Evolutionary conservation across 345 rosid genomes (phyloP).

Genomic region (Gossypium turneri): DNA sequence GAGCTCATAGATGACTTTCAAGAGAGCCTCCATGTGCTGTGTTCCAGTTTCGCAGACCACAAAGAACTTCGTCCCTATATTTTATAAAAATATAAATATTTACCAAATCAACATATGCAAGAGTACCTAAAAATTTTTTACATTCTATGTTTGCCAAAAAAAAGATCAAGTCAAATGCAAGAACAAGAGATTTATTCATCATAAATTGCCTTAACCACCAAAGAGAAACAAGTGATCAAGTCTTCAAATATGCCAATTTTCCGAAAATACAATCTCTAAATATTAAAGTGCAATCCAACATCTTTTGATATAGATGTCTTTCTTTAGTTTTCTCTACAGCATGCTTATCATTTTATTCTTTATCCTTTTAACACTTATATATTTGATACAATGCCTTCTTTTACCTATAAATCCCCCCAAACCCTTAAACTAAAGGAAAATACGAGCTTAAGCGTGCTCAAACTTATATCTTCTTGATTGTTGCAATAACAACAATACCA

Average conservation of each 20-base stretch:
- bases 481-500: too few relatives aligned
- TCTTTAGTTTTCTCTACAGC: neutral
- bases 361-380: too few relatives aligned
- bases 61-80: slow-evolving; percentile 89
- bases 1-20: slow-evolving; percentile 72
- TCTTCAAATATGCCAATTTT: neutral
- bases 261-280: neutral
- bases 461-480: too few relatives aligned
- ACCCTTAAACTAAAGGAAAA: too few relatives aligned
- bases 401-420: too few relatives aligned
- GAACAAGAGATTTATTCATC: neutral
- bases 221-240: neutral
- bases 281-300: neutral
- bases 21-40: slow-evolving; percentile 74
- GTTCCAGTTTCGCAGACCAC: slow-evolving; percentile 92
- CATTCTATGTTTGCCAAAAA: neutral
- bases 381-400: too few relatives aligned
- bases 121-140: neutral
- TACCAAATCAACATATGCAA: neutral
- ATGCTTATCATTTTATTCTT: neutral
- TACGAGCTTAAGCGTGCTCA: too few relatives aligned
- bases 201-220: neutral
- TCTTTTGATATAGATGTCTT: neutral
- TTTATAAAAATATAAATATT: neutral
- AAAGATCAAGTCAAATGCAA: neutral